These are phyloP conservation scores for Schizopora paradoxa DNA, from an alignment of 1,284 basidiomycete genomes.

Conservation along the genomic window DNA sequence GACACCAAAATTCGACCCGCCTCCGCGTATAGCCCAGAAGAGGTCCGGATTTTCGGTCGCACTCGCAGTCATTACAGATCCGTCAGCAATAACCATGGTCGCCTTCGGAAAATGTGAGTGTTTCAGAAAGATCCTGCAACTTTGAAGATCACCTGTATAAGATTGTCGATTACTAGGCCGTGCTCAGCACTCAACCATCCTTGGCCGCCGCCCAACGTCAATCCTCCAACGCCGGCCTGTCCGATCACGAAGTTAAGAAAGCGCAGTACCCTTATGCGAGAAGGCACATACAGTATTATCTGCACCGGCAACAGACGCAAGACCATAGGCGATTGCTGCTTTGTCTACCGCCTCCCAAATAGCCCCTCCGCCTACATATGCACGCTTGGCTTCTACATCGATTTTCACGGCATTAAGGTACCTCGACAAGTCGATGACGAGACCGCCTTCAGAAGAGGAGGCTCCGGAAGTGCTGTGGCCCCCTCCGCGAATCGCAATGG, in stretches of 20 bases:
- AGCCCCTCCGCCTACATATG: conserved; percentile 33
- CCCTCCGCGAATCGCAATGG: conserved; percentile 26
- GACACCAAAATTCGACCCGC: conserved; percentile 43
- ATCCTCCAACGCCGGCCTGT: conserved; percentile 27
- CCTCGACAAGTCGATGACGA: conserved; percentile 35
- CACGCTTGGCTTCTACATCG: conserved; percentile 24
- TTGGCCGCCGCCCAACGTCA: conserved; percentile 37
- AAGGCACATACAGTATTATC: conserved; percentile 23
- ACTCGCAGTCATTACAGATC: conserved; percentile 29
- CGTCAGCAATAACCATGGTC: conserved; percentile 33
- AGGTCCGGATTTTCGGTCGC: conserved; percentile 30
- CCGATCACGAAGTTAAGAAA: not conserved
- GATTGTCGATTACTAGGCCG: conserved; percentile 37
- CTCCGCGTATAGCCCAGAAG: conserved; percentile 39
- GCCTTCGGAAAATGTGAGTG: conserved; percentile 20
- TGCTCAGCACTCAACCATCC: conserved; percentile 32
- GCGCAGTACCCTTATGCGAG: not conserved
- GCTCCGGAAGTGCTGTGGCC: conserved; percentile 29
- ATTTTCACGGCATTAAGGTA: conserved; percentile 30
- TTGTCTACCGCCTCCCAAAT: conserved; percentile 34
- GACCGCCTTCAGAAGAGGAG: conserved; percentile 29
- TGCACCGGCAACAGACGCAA: conserved; percentile 30
- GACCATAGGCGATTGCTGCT: conserved; percentile 24
- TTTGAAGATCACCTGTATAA: conserved; percentile 21
- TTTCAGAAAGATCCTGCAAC: not conserved